These are phyloP conservation scores for Mycena vulgaris DNA, from an alignment of 768 basidiomycete genomes.

Conservation along the genomic window DNA sequence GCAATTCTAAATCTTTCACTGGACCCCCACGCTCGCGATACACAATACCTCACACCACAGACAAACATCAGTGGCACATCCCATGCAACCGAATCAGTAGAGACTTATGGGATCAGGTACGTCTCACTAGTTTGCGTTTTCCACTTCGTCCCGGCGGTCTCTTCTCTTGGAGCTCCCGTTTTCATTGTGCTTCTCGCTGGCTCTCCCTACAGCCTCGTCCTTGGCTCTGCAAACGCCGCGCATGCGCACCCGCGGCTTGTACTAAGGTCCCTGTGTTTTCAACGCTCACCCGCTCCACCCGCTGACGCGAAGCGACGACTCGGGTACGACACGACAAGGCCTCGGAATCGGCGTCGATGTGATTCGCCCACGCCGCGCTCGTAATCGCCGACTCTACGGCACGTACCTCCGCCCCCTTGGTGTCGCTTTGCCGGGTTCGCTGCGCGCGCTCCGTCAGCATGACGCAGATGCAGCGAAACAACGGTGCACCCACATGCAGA, in stretches of 20 bases:
- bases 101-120: slow-evolving; percentile 3
- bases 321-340: neutral
- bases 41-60: neutral
- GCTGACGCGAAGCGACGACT: neutral
- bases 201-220: slow-evolving; percentile 7
- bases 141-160: slow-evolving; percentile 2
- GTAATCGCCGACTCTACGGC: neutral
- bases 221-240: too few species aligned
- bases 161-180: slow-evolving; percentile 6
- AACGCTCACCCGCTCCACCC: neutral
- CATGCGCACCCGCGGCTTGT: too few species aligned
- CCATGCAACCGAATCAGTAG: slow-evolving; percentile 2
- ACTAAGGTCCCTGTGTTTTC: too few species aligned
- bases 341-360: slow-evolving; percentile 6
- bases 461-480: neutral
- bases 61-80: neutral
- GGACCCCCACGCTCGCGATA: slow-evolving; percentile 3
- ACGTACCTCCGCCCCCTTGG: neutral
- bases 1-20: slow-evolving; percentile 9
- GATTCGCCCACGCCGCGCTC: neutral
- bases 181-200: neutral
- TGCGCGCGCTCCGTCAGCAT: neutral
- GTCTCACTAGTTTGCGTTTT: slow-evolving; percentile 1
- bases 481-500: neutral
- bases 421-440: neutral